These are phyloP conservation scores for Zelopaecilomyces penicillatus DNA, from an alignment of 2,329 filamentous ascomycete genomes.

Conservation along the genomic window DNA sequence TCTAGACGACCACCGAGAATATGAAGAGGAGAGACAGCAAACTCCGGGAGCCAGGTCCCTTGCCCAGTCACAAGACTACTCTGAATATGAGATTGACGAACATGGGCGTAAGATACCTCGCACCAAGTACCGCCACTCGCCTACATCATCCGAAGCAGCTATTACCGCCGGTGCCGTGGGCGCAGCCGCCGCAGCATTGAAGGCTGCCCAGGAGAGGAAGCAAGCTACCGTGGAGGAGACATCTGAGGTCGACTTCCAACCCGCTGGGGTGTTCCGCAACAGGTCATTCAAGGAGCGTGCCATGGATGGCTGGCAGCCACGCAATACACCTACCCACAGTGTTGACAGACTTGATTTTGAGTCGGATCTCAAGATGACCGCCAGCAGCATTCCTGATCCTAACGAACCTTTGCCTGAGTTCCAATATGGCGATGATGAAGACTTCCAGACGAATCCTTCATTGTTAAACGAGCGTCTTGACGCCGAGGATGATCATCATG, in stretches of 20 bases:
- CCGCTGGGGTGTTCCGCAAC: constrained; percentile 48
- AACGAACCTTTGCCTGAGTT: constrained; percentile 70
- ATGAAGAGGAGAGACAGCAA: constrained; percentile 29
- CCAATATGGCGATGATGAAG: constrained; percentile 53
- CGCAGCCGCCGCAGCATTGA: constrained; percentile 43
- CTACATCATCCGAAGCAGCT: constrained; percentile 48
- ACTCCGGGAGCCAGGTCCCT: constrained; percentile 32
- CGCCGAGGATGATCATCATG: constrained; percentile 28
- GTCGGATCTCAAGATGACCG: constrained; percentile 49
- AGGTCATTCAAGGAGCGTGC: constrained; percentile 60
- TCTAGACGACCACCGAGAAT: constrained; percentile 29
- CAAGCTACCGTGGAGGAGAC: constrained; percentile 27
- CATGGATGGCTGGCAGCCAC: constrained; percentile 45
- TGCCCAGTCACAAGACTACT: constrained; percentile 37
- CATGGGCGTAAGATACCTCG: constrained; percentile 47
- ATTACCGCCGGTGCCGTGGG: constrained; percentile 50
- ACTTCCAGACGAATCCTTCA: constrained; percentile 78
- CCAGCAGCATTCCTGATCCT: constrained; percentile 60
- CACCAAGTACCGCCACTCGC: constrained; percentile 38
- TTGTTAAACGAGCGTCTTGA: constrained; percentile 67
- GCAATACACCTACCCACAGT: constrained; percentile 50
- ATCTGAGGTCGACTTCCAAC: constrained; percentile 31
- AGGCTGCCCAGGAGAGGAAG: constrained; percentile 40
- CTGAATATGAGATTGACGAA: constrained; percentile 51
- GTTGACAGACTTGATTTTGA: constrained; percentile 48